phyloP scores from a whole-genome alignment of 352 stramenopile genomes.

The Pythium sukuiense region DNA sequence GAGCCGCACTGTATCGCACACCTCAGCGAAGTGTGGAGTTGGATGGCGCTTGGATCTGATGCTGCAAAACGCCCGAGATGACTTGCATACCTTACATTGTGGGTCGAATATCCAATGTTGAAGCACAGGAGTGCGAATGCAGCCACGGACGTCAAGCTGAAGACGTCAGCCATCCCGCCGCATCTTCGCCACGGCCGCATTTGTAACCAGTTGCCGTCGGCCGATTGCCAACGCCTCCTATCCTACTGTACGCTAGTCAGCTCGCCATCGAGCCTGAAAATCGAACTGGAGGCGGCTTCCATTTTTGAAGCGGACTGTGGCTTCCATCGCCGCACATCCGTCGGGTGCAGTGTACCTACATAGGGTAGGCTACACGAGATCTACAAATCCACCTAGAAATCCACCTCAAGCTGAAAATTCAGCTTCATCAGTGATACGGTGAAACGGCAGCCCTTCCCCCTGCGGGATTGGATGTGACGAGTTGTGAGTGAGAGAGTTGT shows the following conservation, averaged over 20 bases:
- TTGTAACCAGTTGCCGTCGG: not conserved
- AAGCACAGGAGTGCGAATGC: too few species aligned
- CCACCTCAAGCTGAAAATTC: not conserved
- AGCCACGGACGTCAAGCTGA: too few species aligned
- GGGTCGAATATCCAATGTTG: too few species aligned
- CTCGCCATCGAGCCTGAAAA: not conserved
- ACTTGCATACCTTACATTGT: too few species aligned
- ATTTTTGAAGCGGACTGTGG: not conserved
- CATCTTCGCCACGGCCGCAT: not conserved
- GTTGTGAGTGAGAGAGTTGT: not conserved
- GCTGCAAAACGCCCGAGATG: too few species aligned
- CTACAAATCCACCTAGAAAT: conserved; percentile 2
- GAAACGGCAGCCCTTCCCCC: not conserved
- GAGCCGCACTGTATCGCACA: not conserved
- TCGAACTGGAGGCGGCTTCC: conserved; percentile 3
- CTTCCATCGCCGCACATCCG: not conserved
- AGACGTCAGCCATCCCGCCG: too few species aligned
- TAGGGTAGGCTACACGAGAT: not conserved
- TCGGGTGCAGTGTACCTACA: not conserved
- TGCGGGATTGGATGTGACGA: not conserved
- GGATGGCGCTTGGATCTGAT: not conserved
- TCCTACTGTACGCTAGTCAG: too few species aligned
- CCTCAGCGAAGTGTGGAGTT: not conserved
- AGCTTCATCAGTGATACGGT: not conserved
- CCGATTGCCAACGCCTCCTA: not conserved